A percentile compares a stretch with the other conserved stretches of the same genome.
phyloP scores from a whole-genome alignment of 371 early-diverging fungal species.

The Circinella umbellata region DNA sequence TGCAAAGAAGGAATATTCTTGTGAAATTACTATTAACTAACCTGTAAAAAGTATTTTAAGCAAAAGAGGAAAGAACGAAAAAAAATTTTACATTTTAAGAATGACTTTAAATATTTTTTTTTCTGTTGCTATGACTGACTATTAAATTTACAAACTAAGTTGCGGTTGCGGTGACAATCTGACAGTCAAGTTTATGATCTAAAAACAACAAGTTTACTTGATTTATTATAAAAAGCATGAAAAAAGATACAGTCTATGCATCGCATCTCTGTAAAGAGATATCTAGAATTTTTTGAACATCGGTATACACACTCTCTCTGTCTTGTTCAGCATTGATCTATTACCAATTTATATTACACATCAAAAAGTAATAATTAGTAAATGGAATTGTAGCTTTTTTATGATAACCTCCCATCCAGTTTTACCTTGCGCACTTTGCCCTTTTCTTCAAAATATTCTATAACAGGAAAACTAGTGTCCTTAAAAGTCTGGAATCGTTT shows the following conservation, averaged over 20 bases:
- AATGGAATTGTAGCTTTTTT: slow-evolving; percentile 28
- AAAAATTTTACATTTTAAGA: not conserved
- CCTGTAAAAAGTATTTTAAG: not conserved
- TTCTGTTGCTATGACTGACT: no score
- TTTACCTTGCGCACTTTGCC: slow-evolving; percentile 82
- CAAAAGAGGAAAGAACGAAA: not conserved
- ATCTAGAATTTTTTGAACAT: slow-evolving; percentile 54
- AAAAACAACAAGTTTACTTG: not conserved
- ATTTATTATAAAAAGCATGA: not conserved
- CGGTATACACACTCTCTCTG: slow-evolving; percentile 60
- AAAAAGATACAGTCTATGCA: not conserved
- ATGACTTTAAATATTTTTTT: no score
- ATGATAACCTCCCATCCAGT: slow-evolving; percentile 70
- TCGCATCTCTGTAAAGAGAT: slow-evolving; percentile 28
- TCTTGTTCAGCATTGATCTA: slow-evolving; percentile 64
- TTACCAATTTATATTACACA: not conserved
- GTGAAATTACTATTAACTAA: not conserved
- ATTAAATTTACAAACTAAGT: no score
- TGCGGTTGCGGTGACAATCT: no score
- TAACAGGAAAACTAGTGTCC: slow-evolving; percentile 90
- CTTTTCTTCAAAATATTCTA: slow-evolving; percentile 74
- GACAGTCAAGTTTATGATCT: no score
- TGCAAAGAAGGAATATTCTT: not conserved
- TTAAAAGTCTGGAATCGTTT: slow-evolving; percentile 91
- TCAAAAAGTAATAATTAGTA: no score